Evolutionary conservation across 768 basidiomycete species (phyloP).

Genomic region (Podaxis carcinomalis): DNA sequence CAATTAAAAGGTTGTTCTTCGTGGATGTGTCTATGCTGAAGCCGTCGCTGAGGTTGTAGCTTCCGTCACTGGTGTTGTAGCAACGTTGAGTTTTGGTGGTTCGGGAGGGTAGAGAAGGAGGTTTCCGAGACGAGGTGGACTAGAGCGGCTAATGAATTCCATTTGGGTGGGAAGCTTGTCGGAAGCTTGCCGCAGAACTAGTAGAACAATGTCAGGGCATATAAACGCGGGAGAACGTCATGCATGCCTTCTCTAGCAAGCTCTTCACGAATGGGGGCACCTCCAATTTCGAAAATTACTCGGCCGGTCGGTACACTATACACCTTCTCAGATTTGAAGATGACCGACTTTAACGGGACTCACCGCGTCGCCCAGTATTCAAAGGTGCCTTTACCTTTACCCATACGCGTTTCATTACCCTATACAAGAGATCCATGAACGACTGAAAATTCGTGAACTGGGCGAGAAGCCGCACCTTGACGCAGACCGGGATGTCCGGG

Average conservation of each 20-base stretch:
- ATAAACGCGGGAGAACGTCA: neutral
- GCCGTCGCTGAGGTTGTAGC: conserved; percentile 7
- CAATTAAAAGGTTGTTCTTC: neutral
- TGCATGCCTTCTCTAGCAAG: conserved; percentile 83
- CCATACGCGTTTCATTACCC: conserved; percentile 99
- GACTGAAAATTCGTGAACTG: neutral
- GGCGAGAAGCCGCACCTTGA: conserved; percentile 60
- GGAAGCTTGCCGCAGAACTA: conserved; percentile 85
- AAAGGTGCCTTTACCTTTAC: conserved; percentile 97
- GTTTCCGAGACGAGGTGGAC: conserved; percentile 73
- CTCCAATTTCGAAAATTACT: conserved; percentile 93
- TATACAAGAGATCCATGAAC: conserved; percentile 21
- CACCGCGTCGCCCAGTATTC: conserved; percentile 96
- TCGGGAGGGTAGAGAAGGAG: conserved; percentile 48
- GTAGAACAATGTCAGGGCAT: neutral
- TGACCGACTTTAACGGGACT: conserved; percentile 18
- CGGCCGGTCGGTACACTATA: conserved; percentile 82
- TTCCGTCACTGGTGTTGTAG: conserved; percentile 5
- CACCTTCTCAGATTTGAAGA: neutral
- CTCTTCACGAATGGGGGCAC: conserved; percentile 84
- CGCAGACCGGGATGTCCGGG: conserved; percentile 95
- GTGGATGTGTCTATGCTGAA: conserved; percentile 1
- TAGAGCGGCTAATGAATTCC: conserved; percentile 73
- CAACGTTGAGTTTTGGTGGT: conserved; percentile 19
- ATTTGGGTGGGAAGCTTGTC: conserved; percentile 83